Evolutionary conservation across 2,329 filamentous ascomycete genomes (phyloP), one percentile per base, ranked within the genome.

Genomic region (Alternaria triticimaculans): DNA sequence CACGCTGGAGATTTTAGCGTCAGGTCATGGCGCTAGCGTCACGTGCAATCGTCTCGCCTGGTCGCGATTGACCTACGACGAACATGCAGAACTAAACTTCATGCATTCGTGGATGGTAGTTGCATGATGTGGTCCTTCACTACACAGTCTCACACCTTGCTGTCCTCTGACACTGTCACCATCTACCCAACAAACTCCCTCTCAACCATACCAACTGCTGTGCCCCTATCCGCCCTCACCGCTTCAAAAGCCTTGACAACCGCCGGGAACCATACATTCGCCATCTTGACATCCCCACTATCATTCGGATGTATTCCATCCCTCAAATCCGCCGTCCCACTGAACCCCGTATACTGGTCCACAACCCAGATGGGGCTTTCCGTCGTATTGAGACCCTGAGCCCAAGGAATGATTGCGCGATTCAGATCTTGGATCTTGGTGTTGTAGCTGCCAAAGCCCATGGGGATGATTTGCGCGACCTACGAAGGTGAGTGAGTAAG

Each of bases 401-500:
- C 80, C 80, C 80, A 82, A 0, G 80, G 65, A 8, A 74, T 66
- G 56, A 82, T 82, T 14, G 78, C 80, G 49, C 66, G 67, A 70
- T 83, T 82, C 15, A 82, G 75, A 9, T 69, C 72, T 67, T 81
- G 74, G 33, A 82, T 79, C 48, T 78, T 75, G 11, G 74, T 71
- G 68, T 81, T 81, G 70, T 70, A 81, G 64, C 63, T 78, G 6
- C 70, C 70, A 4, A 68, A 53, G 41, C 62, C 63, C 11, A 78
- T 65, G 53, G 76, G 80, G 57, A 82, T 82, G 69, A 82, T 83
- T 71, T 82, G 79, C 7, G 81, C 81, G 33, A 82, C 80, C 81
- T 82, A 58, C 0, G 9, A 8, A 10, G 28, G 44, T 26, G 28
- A 18, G 18, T 28, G 37, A 46, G n/a, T 33, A 20, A 18, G 37